Conservation (phyloP, 2,329 filamentous ascomycete genomes). For the Capronia americana region DNA sequence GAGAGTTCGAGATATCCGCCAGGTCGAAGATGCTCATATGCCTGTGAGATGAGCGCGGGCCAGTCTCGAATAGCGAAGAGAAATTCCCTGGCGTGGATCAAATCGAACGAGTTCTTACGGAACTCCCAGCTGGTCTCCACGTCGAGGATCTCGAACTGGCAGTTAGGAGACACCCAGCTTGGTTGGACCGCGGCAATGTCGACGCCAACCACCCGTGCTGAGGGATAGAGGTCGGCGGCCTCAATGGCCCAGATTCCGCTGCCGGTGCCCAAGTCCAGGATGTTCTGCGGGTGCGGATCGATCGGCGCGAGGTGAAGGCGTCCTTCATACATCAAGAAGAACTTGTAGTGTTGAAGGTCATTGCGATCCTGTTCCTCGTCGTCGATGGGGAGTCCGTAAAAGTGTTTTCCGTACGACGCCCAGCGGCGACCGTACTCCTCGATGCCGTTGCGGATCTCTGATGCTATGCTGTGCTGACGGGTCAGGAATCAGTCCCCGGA, state of each 20-base stretch:
- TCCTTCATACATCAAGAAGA: conserved; percentile 36
- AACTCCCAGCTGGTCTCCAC: conserved; percentile 43
- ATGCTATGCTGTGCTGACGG: conserved; percentile 19
- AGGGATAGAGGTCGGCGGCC: conserved; percentile 39
- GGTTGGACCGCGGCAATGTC: conserved; percentile 37
- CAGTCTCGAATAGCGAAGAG: conserved; percentile 50
- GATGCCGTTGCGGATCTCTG: conserved; percentile 29
- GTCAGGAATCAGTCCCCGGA: conserved; percentile 2
- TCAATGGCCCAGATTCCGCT: conserved; percentile 38
- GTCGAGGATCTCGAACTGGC: conserved; percentile 45
- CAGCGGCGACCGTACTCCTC: conserved; percentile 31
- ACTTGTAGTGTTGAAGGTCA: conserved; percentile 30
- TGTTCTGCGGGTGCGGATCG: conserved; percentile 13
- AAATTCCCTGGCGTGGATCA: conserved; percentile 41
- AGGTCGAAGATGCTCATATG: conserved; percentile 35
- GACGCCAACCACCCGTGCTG: conserved; percentile 28
- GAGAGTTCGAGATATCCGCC: conserved; percentile 49
- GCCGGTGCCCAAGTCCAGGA: conserved; percentile 34
- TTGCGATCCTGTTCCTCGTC: conserved; percentile 24
- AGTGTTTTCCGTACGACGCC: conserved; percentile 28
- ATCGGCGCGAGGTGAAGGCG: conserved; percentile 12
- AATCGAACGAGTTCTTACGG: conserved; percentile 38
- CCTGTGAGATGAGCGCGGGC: conserved; percentile 43
- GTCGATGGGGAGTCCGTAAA: conserved; percentile 34
- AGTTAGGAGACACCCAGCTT: conserved; percentile 41